Base-by-base conservation (phyloP, 148 eudicot genomes). In the Diospyros kaki region DNA sequence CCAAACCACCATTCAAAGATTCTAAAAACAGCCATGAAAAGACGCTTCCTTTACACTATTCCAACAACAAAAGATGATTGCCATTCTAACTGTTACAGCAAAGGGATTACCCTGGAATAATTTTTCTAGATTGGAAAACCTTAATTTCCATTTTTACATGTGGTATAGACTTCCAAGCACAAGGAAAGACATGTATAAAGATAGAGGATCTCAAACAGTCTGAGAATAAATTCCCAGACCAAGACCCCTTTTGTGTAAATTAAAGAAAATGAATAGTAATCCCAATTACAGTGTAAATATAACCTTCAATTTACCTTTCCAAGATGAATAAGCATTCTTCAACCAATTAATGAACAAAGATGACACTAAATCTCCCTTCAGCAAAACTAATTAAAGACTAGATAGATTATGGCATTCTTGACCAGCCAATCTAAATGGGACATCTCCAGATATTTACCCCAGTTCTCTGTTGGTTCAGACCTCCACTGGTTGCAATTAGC, bases 401-500 rank as follows among this genome's bases (percentile, higher is more conserved):
- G 60, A 44, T 51, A 56, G 11, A 64, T 11, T 28, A 72, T 15
- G 18, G 2, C 2, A 44, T 38, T 17, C 50, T 9, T 9, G 11
- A 15, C 9, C 11, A 68, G 44, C 38, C 13, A 38, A 68, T 72
- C 14, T 51, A 66, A 50, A 73, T 41, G 68, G 40, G 9, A 38
- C 17, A 45, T 14, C 54, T 45, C 6, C 14, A 9, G 15, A 62
- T 50, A 65, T 17, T 67, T 92, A 95, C 99, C 97, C 99, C 99
- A 42, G 99, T 95, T 84, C 99, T 86, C 83, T 95, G 99, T 78
- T 95, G 99, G 78, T 95, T 95, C 77, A 95, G 78, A 73, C 99
- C 99, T 69, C 99, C 99, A 81, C 97, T 95, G 18, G 99, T 88
- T 28, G 88, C 94, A 84, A 95, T 90, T 82, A 85, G 63, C 80